A percentile compares a stretch with the other conserved stretches of the same genome.
Evolutionary conservation across 108 stramenopile genomes (phyloP).

Genomic region (Poteriospumella lacustris): DNA sequence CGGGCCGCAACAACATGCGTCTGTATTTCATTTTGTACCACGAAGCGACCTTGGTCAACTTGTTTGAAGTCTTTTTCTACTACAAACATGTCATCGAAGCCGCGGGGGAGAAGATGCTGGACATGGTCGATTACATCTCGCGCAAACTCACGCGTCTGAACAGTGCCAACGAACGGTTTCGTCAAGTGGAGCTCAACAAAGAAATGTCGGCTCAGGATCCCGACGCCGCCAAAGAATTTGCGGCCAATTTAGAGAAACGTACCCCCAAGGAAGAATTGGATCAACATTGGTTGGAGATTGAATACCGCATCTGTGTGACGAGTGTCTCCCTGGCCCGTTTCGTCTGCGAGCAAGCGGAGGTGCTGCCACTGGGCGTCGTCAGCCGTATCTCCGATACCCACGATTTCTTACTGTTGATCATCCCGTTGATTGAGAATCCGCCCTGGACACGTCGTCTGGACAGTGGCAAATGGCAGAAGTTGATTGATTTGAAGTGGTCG

Average conservation of each 20-base stretch:
- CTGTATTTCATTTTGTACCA: conserved; percentile 56
- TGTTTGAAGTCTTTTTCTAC: conserved; percentile 54
- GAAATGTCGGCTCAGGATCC: neutral
- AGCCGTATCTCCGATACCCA: conserved; percentile 58
- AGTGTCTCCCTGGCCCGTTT: conserved; percentile 50
- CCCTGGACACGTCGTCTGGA: conserved; percentile 68
- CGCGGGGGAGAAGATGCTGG: conserved; percentile 44
- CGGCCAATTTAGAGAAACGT: neutral
- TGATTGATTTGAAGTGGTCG: conserved; percentile 60
- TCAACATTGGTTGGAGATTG: conserved; percentile 35
- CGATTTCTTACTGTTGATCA: conserved; percentile 63
- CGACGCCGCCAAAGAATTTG: conserved; percentile 16
- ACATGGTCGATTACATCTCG: conserved; percentile 56
- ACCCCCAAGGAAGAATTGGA: conserved; percentile 23
- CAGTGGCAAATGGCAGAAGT: conserved; percentile 61
- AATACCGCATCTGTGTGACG: conserved; percentile 48
- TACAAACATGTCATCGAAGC: conserved; percentile 52
- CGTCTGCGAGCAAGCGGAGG: conserved; percentile 49
- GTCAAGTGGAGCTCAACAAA: conserved; percentile 23
- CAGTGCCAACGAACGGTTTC: neutral
- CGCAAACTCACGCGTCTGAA: conserved; percentile 49
- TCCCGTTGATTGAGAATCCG: conserved; percentile 71
- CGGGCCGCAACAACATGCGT: conserved; percentile 38
- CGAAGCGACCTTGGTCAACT: conserved; percentile 55
- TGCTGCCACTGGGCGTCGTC: conserved; percentile 41